These are phyloP conservation scores for Pichia occidentalis DNA, from an alignment of 805 yeast species.

Conservation along the genomic window DNA sequence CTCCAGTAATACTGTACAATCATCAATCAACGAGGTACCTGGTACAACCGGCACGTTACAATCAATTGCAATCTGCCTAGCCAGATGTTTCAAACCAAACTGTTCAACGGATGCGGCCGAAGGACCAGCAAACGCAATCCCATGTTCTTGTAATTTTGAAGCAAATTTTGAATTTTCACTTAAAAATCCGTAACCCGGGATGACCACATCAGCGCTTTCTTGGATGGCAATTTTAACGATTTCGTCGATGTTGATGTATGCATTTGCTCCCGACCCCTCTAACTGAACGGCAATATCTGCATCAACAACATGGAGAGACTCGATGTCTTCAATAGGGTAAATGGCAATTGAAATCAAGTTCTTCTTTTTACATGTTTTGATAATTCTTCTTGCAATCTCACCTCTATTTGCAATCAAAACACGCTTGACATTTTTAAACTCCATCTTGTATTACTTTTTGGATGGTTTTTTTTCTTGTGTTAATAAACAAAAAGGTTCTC, in stretches of 20 bases:
- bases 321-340: slow-evolving; percentile 24
- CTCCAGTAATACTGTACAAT: slow-evolving; percentile 11
- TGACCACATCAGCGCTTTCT: slow-evolving; percentile 31
- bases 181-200: slow-evolving; percentile 37
- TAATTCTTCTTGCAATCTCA: slow-evolving; percentile 24
- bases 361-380: slow-evolving; percentile 18
- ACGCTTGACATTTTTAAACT: slow-evolving; percentile 13
- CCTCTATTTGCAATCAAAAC: slow-evolving; percentile 25
- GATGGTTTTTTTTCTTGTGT: no score
- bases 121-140: slow-evolving; percentile 26
- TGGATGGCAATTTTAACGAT: slow-evolving; percentile 27
- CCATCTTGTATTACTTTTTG: background rate
- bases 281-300: slow-evolving; percentile 24
- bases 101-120: slow-evolving; percentile 20
- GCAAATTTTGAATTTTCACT: slow-evolving; percentile 29
- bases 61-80: slow-evolving; percentile 22
- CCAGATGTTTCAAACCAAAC: slow-evolving; percentile 27
- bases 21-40: slow-evolving; percentile 20
- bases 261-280: slow-evolving; percentile 26
- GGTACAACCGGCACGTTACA: slow-evolving; percentile 25
- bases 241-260: slow-evolving; percentile 21
- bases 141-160: slow-evolving; percentile 10
- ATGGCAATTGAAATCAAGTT: slow-evolving; percentile 19
- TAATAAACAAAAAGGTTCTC: no score
- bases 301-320: slow-evolving; percentile 24